These are phyloP conservation scores for Claviceps purpurea DNA, from an alignment of 2,329 filamentous ascomycete species.

Conservation along the genomic window DNA sequence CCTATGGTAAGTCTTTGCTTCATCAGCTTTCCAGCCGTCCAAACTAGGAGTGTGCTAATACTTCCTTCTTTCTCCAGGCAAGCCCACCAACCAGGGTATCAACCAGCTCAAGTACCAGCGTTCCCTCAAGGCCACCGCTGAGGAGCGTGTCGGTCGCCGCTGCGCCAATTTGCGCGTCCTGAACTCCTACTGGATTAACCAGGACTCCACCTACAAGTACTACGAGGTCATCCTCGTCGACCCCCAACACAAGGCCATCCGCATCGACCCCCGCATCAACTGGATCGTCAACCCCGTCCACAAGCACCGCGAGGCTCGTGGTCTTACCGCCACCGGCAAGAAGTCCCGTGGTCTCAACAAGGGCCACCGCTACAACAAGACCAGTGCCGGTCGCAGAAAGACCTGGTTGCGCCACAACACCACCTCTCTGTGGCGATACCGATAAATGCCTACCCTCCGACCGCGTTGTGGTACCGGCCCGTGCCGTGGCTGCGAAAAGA, in stretches of 20 bases:
- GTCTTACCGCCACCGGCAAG: constrained; percentile 98
- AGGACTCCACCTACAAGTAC: constrained; percentile 99
- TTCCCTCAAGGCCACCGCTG: constrained; percentile 91
- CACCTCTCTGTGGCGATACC: constrained; percentile 96
- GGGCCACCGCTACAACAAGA: constrained; percentile 99
- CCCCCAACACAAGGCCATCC: constrained; percentile 99
- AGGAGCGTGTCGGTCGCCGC: constrained; percentile 98
- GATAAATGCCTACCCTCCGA: constrained; percentile 39
- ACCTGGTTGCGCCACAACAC: constrained; percentile 99
- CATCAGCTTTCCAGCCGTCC: no score
- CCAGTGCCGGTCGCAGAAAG: constrained; percentile 91
- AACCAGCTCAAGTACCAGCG: constrained; percentile 99
- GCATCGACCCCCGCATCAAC: constrained; percentile 98
- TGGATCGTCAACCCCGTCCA: constrained; percentile 99
- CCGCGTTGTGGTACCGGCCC: neutral
- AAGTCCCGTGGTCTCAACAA: constrained; percentile 99
- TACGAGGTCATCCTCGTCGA: constrained; percentile 99
- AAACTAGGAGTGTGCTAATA: neutral
- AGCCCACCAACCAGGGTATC: constrained; percentile 99
- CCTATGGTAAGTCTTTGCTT: constrained; percentile 58
- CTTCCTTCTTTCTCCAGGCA: constrained; percentile 47
- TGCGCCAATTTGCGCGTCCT: constrained; percentile 98
- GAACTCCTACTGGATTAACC: constrained; percentile 99
- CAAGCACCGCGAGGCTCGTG: constrained; percentile 99
- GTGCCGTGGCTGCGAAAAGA: neutral